Conservation (phyloP, 2,329 filamentous ascomycete genomes). For the Pochonia chlamydosporia region DNA sequence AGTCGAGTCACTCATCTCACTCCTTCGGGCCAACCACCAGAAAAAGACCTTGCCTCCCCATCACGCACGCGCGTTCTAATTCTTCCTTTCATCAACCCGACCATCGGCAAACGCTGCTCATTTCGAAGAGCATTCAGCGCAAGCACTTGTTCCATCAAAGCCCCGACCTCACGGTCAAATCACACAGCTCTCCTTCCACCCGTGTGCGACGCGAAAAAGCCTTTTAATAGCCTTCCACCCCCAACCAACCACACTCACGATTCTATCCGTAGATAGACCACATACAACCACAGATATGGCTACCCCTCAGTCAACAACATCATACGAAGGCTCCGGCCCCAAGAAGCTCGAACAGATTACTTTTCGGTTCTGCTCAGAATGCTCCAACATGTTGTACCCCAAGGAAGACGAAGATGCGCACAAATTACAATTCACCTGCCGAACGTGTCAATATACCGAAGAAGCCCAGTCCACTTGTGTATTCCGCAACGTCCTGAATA, state of each 20-base stretch:
- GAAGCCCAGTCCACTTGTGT: constrained; percentile 83
- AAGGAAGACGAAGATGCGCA: constrained; percentile 84
- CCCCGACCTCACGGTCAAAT: too few species aligned
- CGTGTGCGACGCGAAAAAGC: too few species aligned
- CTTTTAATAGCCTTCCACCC: too few species aligned
- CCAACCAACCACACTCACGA: neutral
- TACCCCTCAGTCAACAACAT: constrained; percentile 46
- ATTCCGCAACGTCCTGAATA: constrained; percentile 91
- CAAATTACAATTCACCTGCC: constrained; percentile 89
- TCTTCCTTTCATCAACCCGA: constrained; percentile 1
- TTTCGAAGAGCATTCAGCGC: neutral
- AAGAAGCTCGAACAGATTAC: constrained; percentile 73
- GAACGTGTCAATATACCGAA: constrained; percentile 89
- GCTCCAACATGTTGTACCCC: constrained; percentile 96
- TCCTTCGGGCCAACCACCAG: neutral
- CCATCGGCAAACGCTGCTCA: neutral
- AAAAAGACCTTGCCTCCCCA: constrained; percentile 3
- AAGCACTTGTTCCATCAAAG: neutral
- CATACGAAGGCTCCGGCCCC: constrained; percentile 36
- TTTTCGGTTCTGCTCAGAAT: constrained; percentile 97
- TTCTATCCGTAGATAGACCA: neutral
- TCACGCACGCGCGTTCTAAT: neutral
- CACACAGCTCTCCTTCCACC: too few species aligned
- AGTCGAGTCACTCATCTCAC: neutral
- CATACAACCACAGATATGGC: constrained; percentile 38